These are phyloP conservation scores for Ammopiptanthus mongolicus DNA, from an alignment of 306 rosid species.

Conservation along the genomic window DNA sequence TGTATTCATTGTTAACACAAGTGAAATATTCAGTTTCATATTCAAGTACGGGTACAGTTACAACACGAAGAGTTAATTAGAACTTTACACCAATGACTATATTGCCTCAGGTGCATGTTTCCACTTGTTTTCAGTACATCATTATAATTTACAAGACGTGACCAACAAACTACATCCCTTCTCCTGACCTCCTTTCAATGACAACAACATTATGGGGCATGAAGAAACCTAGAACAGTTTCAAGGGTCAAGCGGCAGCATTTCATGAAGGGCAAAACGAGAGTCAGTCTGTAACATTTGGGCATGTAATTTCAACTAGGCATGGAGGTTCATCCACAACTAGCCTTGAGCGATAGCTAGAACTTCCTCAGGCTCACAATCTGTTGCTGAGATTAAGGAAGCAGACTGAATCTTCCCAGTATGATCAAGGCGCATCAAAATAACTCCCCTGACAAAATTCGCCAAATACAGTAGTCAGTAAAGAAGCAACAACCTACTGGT, in stretches of 20 bases:
- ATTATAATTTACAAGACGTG: background rate
- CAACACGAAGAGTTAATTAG: background rate
- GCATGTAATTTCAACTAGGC: background rate
- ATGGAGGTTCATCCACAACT: constrained; percentile 9
- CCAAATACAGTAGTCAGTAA: background rate
- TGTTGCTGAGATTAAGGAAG: constrained; percentile 72
- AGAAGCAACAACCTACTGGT: background rate
- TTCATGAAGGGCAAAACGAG: constrained; percentile 1
- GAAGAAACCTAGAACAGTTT: background rate
- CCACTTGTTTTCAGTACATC: background rate
- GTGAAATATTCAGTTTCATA: too few species aligned
- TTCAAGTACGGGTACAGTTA: too few species aligned
- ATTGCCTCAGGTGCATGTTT: background rate
- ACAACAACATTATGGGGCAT: background rate
- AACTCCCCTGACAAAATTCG: constrained; percentile 60
- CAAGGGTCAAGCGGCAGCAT: constrained; percentile 15
- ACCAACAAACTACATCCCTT: background rate
- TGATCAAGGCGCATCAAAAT: constrained; percentile 88
- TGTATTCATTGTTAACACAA: too few species aligned
- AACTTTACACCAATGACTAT: background rate
- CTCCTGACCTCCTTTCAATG: background rate
- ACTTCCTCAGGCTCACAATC: constrained; percentile 55
- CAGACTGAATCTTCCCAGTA: constrained; percentile 94
- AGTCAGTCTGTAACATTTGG: background rate
- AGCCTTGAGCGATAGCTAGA: constrained; percentile 38